Base-by-base conservation (phyloP, 2,329 filamentous ascomycete species). In the Alternaria burnsii region DNA sequence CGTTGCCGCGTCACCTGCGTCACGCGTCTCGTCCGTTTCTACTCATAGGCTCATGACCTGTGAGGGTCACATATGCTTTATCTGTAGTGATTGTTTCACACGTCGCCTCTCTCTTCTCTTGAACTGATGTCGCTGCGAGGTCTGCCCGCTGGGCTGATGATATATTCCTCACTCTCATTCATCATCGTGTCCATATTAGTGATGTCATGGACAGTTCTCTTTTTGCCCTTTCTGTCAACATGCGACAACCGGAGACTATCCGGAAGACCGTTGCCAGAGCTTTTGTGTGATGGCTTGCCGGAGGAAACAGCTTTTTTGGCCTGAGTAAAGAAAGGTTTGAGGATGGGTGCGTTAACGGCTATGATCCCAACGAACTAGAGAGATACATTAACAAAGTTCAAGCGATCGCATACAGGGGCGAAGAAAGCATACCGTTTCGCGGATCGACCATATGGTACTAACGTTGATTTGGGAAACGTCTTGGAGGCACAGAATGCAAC, bases 361-460 rank as follows among this genome's bases (percentile, higher is more conserved):
- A 56, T 42, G 20, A 56, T 56, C 10, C 54, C 54, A 5, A 56
- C 44, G 20, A 56, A 56, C 54, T 56, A 40, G 7, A 28, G 22
- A 3, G 5, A 22, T 24, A 14, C 16, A 28, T 51, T 26, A 42
- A 46, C 26, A 40, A 16, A 18, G 28, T 38, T 30, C 22, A 26
- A 40, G 16, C 12, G 22, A 10, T 20, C 3, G 30, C 14, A 24
- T 22, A 5, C 12, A 24, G 20, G 11, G 22, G 18, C 16, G 22
- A 26, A 16, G 22, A 10, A 24, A 28, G n/a, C 24, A 4, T 51
- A 56, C 54, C 28, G 54, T 56, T 43, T 56, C 54, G 46, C 54
- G 54, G 22, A 56, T 52, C 38, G 54, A 56, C 54, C 54, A 56
- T 28, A 56, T 56, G 14, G 54, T 56, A 16, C 54, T 28, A 40